Evolutionary conservation across 164 flowering plant species (phyloP).

Genomic region (Vitis labrusca): DNA sequence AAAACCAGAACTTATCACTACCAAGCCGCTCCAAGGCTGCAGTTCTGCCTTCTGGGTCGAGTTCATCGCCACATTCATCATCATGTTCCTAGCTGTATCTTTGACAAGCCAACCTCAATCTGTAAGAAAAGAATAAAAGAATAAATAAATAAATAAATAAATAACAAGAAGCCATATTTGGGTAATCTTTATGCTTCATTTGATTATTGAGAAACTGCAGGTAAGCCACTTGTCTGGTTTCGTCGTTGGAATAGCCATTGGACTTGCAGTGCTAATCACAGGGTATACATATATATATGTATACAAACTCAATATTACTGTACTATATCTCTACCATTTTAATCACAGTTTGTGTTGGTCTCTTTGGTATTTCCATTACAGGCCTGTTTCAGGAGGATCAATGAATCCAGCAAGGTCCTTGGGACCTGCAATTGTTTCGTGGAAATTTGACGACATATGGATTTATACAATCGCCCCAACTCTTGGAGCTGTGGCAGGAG

Average conservation of each 20-base stretch:
- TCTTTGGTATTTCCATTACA: conserved; percentile 16
- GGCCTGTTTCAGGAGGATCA: conserved; percentile 93
- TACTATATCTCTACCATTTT: too few species aligned
- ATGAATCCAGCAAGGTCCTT: conserved; percentile 91
- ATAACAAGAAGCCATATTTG: too few species aligned
- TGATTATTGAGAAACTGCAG: conserved; percentile 29
- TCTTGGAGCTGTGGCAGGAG: conserved; percentile 63
- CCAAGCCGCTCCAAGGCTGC: conserved; percentile 51
- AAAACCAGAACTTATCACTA: conserved; percentile 46
- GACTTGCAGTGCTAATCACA: conserved; percentile 66
- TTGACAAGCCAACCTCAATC: conserved; percentile 33
- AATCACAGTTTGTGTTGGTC: neutral
- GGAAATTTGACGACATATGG: conserved; percentile 66
- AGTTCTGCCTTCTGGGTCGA: conserved; percentile 71
- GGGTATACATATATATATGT: conserved; percentile 41
- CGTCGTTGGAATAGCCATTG: conserved; percentile 56
- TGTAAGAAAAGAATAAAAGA: conserved; percentile 31
- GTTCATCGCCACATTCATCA: conserved; percentile 62
- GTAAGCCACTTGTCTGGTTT: conserved; percentile 53
- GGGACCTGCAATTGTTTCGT: conserved; percentile 73
- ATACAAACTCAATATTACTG: too few species aligned
- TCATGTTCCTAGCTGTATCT: conserved; percentile 61
- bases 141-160: neutral
- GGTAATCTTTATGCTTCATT: neutral
- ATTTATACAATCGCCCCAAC: conserved; percentile 66